Evolutionary conservation across 257 asterid genomes (phyloP).

Genomic region (Fraxinus anomala): DNA sequence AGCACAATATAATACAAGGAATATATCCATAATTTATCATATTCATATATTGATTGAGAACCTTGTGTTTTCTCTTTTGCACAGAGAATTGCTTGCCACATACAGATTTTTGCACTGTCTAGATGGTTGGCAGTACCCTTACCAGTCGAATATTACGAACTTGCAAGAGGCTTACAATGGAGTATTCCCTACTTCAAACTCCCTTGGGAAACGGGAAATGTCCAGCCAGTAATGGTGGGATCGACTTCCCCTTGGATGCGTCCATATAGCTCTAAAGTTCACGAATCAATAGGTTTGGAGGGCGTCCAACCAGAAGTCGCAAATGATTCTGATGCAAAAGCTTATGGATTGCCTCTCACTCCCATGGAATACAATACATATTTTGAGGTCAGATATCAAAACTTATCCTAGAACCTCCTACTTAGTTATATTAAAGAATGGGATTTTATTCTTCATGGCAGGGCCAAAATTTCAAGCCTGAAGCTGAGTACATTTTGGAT

Average conservation of each 20-base stretch:
- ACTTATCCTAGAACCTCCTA: not conserved
- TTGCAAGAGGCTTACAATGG: slow-evolving; percentile 83
- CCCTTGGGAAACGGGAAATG: slow-evolving; percentile 72
- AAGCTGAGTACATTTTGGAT: slow-evolving; percentile 71
- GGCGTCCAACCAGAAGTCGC: slow-evolving; percentile 44
- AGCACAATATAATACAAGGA: not conserved
- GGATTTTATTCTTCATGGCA: slow-evolving; percentile 40
- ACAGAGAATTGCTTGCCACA: slow-evolving; percentile 86
- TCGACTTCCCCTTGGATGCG: slow-evolving; percentile 53
- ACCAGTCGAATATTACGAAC: slow-evolving; percentile 86
- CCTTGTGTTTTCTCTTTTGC: slow-evolving; percentile 22
- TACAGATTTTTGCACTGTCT: slow-evolving; percentile 79
- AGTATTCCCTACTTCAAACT: slow-evolving; percentile 83
- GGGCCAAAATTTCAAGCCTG: slow-evolving; percentile 66
- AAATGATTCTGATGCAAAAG: slow-evolving; percentile 40
- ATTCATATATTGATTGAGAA: not conserved
- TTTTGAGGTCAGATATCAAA: slow-evolving; percentile 59
- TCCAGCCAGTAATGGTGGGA: slow-evolving; percentile 46
- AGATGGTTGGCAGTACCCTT: slow-evolving; percentile 75
- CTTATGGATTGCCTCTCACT: slow-evolving; percentile 70
- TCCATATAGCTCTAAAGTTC: slow-evolving; percentile 36
- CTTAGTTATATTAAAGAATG: slow-evolving; percentile 19
- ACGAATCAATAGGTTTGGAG: slow-evolving; percentile 37
- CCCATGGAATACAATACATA: slow-evolving; percentile 73
- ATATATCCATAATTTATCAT: not conserved